These are phyloP conservation scores for Tilletia indica DNA, from an alignment of 1,284 basidiomycete genomes.

Conservation along the genomic window DNA sequence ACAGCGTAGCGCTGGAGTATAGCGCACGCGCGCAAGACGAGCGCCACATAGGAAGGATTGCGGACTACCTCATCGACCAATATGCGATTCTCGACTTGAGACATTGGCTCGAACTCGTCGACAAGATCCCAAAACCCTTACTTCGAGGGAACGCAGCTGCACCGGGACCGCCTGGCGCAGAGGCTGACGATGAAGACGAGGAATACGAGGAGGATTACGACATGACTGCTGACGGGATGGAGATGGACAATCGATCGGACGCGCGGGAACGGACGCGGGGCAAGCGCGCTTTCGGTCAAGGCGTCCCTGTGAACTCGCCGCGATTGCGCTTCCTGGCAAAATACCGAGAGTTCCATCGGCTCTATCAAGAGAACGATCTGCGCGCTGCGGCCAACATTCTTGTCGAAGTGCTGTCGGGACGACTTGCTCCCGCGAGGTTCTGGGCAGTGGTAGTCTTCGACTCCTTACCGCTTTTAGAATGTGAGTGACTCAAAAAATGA, in stretches of 20 bases:
- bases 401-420: slow-evolving; percentile 46
- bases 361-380: slow-evolving; percentile 36
- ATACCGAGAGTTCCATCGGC: slow-evolving; percentile 50
- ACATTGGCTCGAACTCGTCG: slow-evolving; percentile 42
- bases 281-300: slow-evolving; percentile 11
- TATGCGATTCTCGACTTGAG: slow-evolving; percentile 42
- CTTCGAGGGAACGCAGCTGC: slow-evolving; percentile 27
- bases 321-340: slow-evolving; percentile 48
- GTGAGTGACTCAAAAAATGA: slow-evolving; percentile 17
- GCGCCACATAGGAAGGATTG: slow-evolving; percentile 3
- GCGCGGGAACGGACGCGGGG: neutral
- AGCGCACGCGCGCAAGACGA: slow-evolving; percentile 13
- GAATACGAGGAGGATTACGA: slow-evolving; percentile 19
- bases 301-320: slow-evolving; percentile 34
- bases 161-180: neutral
- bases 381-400: slow-evolving; percentile 41
- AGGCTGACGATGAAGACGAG: slow-evolving; percentile 24
- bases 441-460: slow-evolving; percentile 49
- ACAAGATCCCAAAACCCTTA: slow-evolving; percentile 45
- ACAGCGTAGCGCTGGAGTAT: slow-evolving; percentile 5
- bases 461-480: slow-evolving; percentile 44
- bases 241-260: slow-evolving; percentile 20
- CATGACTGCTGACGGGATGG: slow-evolving; percentile 1
- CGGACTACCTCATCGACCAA: slow-evolving; percentile 24
- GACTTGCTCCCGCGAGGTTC: slow-evolving; percentile 48